Percentiles rank a stretch among this genome's conserved stretches.
Evolutionary conservation across 495 filamentous ascomycete genomes (phyloP).

Genomic region (Penicillium nucicola): DNA sequence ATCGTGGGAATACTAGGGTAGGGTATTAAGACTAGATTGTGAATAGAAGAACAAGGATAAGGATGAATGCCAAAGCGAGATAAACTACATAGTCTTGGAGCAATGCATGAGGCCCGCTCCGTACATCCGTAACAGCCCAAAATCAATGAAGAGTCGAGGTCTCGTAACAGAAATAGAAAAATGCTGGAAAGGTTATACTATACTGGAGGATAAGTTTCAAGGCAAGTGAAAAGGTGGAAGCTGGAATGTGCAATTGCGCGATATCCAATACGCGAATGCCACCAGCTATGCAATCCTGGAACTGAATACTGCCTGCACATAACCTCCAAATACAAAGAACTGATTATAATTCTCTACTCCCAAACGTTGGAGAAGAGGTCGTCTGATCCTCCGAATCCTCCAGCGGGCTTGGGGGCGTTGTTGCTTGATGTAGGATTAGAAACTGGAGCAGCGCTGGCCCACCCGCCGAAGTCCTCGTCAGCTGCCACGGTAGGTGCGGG

Average conservation of each 20-base stretch:
- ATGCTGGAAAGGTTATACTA: background rate
- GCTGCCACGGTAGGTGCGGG: constrained; percentile 62
- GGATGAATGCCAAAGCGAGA: constrained; percentile 7
- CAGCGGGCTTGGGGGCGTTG: constrained; percentile 46
- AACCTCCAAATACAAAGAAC: constrained; percentile 1
- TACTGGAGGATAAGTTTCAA: background rate
- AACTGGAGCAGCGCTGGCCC: constrained; percentile 67
- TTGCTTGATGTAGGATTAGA: constrained; percentile 38
- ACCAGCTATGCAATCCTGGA: background rate
- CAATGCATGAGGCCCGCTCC: constrained; percentile 16
- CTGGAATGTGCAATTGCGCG: background rate
- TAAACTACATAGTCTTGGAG: constrained; percentile 5
- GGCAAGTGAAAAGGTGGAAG: background rate
- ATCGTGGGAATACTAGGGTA: background rate
- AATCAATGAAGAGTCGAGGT: constrained; percentile 3
- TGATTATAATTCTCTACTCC: constrained; percentile 50
- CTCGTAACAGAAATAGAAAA: background rate
- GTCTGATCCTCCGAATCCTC: constrained; percentile 67
- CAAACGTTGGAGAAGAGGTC: constrained; percentile 95
- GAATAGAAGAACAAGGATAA: constrained; percentile 4
- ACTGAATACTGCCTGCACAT: background rate
- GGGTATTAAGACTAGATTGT: constrained; percentile 7
- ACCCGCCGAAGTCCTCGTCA: constrained; percentile 93
- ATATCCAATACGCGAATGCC: background rate
- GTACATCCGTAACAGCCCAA: constrained; percentile 8